Conservation (phyloP, 129 eudicot genomes). For the sunflower (Helianthus annuus) region HanXRQr2.0-SUNRISE NC_035447.2:114358185-114358684, state of each 20-base stretch:
- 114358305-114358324: no score
- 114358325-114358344: no score
- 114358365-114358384: not conserved
- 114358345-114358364: not conserved
- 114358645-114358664: conserved; percentile 34
- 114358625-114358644: conserved; percentile 30
- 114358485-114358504: not conserved
- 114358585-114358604: conserved; percentile 36
- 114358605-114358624: conserved; percentile 37
- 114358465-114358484: not conserved
- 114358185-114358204: no score
- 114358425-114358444: not conserved
- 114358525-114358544: conserved; percentile 18
- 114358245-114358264: no score
- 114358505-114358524: not conserved
- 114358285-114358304: no score
- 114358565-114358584: conserved; percentile 14
- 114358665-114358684: conserved; percentile 31
- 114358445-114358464: not conserved
- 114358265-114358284: no score
- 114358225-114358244: no score
- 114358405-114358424: not conserved
- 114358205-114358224: no score
- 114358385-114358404: not conserved
- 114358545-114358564: not conserved